Base-by-base conservation (phyloP, 192 early-diverging fungal species). In the Martensiomyces pterosporus region DNA sequence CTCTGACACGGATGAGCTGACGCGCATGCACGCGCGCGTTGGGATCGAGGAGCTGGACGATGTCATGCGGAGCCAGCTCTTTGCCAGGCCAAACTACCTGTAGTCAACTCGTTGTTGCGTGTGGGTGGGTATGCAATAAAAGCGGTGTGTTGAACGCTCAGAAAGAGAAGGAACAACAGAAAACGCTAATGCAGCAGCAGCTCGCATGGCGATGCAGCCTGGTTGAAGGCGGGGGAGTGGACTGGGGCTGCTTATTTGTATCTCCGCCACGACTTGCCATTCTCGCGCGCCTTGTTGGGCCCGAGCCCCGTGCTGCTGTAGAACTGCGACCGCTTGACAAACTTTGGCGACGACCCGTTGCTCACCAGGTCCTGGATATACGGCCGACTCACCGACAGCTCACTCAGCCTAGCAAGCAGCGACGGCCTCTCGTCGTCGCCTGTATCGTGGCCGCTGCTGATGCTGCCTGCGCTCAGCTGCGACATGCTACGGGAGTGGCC, bases 1-100 rank as follows among this genome's bases (percentile, higher is more conserved):
- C 6, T 79, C 70, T 0, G 90, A 94, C 49, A 27, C 64, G 1
- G 92, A 94, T 59, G 79, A 87, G 24, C 46, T 92, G 25, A 82
- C 80, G 17, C 64, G 82, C 29, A 59, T 79, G 37, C 85, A 94
- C 39, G 87, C 90, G 7, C 67, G 84, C 25, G 53, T 81, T 12
- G 86, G 81, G 0, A 60, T 91, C 23, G 81, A 73, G 24, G 91
- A 91, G 24, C 54, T 93, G 25, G 79, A 82, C 54, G 78, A 67
- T 0, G 69, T 81, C 12, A 63, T 88, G 53, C 63, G 83, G 9
- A 51, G 29, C 3, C 56, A 51, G 37, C n/a, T 64, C 14, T 29
- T 34, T 13, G 19, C 18, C 17, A 47, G 23, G 5, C 5, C 16
- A 0, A 22, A 21, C 21, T 47, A 14, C 22, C 18, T 22, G 22